Conservation (phyloP, 352 stramenopile genomes). For the Elongisporangium undulatum region DNA sequence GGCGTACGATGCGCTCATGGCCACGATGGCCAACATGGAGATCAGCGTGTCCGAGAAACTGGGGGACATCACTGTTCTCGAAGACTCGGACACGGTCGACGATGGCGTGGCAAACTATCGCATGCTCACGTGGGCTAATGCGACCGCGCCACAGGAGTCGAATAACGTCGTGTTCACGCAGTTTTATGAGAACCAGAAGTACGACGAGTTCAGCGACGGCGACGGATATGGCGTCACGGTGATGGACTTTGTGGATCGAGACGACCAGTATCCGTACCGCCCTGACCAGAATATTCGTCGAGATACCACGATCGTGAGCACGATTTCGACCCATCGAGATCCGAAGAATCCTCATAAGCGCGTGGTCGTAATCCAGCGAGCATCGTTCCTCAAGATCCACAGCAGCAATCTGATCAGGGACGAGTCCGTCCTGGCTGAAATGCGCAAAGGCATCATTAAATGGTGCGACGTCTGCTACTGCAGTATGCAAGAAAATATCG, state of each 20-base stretch:
- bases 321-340: too few relatives aligned
- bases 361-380: too few relatives aligned
- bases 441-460: too few relatives aligned
- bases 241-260: conserved; percentile 30
- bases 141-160: too few relatives aligned
- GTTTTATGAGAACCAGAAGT: conserved; percentile 11
- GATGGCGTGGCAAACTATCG: too few relatives aligned
- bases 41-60: conserved; percentile 49
- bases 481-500: too few relatives aligned
- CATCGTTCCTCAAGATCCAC: too few relatives aligned
- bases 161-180: conserved; percentile 6
- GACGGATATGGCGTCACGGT: conserved; percentile 22
- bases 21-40: conserved; percentile 51
- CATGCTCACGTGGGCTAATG: too few relatives aligned
- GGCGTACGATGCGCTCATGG: conserved; percentile 44
- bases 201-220: conserved; percentile 4
- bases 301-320: conserved; percentile 22
- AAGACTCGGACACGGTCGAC: conserved; percentile 38
- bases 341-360: too few relatives aligned
- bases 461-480: too few relatives aligned
- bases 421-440: too few relatives aligned
- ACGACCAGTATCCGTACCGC: conserved; percentile 25
- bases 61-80: conserved; percentile 38
- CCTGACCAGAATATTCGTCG: conserved; percentile 16
- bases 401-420: too few relatives aligned